These are phyloP conservation scores for Hypoxylon sp. DNA, from an alignment of 2,329 filamentous ascomycete species.

Conservation along the genomic window DNA sequence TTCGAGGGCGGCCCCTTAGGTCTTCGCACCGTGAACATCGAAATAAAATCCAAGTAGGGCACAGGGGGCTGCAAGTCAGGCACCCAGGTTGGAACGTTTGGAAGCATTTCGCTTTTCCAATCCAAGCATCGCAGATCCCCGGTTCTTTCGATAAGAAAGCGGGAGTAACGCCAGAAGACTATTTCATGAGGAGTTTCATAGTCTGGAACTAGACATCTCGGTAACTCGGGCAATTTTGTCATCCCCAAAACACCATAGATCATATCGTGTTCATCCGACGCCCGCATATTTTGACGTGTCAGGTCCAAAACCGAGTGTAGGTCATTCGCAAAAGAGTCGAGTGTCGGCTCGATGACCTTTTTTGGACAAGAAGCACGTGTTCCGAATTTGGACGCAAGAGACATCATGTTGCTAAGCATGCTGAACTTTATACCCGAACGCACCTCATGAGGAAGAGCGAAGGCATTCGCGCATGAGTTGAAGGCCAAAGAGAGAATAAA, in stretches of 20 bases:
- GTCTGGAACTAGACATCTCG: background rate
- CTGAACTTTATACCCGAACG: too few species aligned
- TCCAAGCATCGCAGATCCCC: constrained; percentile 5
- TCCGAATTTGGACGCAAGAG: background rate
- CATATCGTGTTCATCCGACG: constrained; percentile 4
- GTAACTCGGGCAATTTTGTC: constrained; percentile 1
- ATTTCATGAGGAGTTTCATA: background rate
- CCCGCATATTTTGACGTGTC: background rate
- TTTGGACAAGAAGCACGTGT: background rate
- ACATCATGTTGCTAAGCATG: background rate
- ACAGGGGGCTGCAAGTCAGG: background rate
- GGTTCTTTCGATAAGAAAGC: constrained; percentile 1
- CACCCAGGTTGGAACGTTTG: constrained; percentile 2
- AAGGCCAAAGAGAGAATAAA: background rate
- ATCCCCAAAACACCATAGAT: constrained; percentile 11
- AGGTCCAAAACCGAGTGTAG: background rate
- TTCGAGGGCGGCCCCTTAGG: background rate
- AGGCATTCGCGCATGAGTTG: background rate
- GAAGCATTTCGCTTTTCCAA: background rate
- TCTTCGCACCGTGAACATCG: too few species aligned
- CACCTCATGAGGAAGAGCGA: background rate
- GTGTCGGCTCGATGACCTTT: background rate
- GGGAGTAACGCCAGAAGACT: constrained; percentile 4
- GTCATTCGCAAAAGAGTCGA: background rate
- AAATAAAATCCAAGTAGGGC: too few species aligned